A percentile compares a stretch with the other conserved stretches of the same genome.
phyloP scores from a whole-genome alignment of 2,329 filamentous ascomycete genomes.

The Grosmannia penicillata region DNA sequence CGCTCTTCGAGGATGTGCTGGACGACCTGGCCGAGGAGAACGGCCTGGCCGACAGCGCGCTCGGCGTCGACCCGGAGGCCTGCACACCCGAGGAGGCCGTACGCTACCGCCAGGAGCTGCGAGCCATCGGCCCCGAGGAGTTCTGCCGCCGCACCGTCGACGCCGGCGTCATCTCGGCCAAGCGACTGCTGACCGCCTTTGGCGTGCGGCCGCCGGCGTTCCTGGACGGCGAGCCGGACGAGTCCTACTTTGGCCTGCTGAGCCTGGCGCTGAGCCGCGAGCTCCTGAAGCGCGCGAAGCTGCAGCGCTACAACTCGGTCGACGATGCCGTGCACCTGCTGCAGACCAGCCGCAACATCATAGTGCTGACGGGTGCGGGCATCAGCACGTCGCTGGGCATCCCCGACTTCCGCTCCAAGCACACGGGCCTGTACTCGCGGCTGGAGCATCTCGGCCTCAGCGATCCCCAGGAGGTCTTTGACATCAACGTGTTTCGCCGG shows the following conservation, averaged over 20 bases:
- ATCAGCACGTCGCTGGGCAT: conserved; percentile 96
- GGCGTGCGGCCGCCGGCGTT: conserved; percentile 59
- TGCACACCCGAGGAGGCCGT: conserved; percentile 57
- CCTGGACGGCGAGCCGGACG: conserved; percentile 57
- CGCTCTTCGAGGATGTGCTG: conserved; percentile 47
- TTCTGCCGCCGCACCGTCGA: conserved; percentile 64
- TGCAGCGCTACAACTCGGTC: conserved; percentile 67
- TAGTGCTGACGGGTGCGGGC: conserved; percentile 88
- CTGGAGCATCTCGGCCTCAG: conserved; percentile 61
- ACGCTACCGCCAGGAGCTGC: conserved; percentile 54
- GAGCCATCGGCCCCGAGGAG: conserved; percentile 58
- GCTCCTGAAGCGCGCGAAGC: conserved; percentile 65
- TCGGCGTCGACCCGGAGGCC: conserved; percentile 25
- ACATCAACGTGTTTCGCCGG: conserved; percentile 72
- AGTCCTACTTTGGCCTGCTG: conserved; percentile 60
- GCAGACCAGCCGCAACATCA: conserved; percentile 61
- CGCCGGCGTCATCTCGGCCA: conserved; percentile 55
- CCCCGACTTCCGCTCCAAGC: conserved; percentile 89
- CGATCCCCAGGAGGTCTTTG: conserved; percentile 92
- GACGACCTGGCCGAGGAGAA: conserved; percentile 41
- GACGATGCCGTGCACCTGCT: conserved; percentile 76
- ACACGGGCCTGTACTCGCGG: conserved; percentile 80
- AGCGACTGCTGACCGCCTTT: conserved; percentile 78
- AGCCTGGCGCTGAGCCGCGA: conserved; percentile 67
- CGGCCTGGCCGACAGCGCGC: conserved; percentile 23